A percentile compares a stretch with the other conserved stretches of the same genome.
These are phyloP conservation scores for Herpotrichia juniperi DNA, from an alignment of 2,329 filamentous ascomycete genomes.

Conservation along the genomic window DNA sequence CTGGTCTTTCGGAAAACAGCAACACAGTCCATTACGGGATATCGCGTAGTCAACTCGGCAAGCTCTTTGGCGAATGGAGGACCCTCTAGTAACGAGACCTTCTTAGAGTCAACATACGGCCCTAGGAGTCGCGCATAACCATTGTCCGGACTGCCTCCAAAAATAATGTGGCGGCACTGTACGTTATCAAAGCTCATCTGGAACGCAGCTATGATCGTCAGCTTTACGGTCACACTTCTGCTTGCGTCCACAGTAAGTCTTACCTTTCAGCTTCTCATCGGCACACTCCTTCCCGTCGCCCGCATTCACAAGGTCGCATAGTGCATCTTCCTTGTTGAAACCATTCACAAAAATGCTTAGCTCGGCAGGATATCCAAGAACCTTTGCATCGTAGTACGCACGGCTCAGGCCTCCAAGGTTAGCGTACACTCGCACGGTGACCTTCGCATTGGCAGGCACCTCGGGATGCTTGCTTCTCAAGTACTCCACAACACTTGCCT, in stretches of 20 bases:
- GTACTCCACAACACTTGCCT: neutral
- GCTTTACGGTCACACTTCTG: conserved; percentile 9
- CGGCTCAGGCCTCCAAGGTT: conserved; percentile 46
- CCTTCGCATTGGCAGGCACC: conserved; percentile 16
- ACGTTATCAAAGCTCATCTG: conserved; percentile 26
- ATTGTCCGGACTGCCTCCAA: conserved; percentile 52
- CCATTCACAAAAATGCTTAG: conserved; percentile 48
- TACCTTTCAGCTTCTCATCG: conserved; percentile 51
- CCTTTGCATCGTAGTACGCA: conserved; percentile 36
- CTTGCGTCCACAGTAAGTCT: conserved; percentile 18
- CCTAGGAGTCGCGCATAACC: conserved; percentile 51
- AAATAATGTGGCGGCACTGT: conserved; percentile 50
- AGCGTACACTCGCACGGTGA: conserved; percentile 44
- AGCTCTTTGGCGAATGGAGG: conserved; percentile 48
- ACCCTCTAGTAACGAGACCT: conserved; percentile 48
- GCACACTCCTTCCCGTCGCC: conserved; percentile 52
- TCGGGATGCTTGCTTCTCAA: neutral
- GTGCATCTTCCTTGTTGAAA: conserved; percentile 47
- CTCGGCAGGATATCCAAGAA: conserved; percentile 27
- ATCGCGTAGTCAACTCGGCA: neutral
- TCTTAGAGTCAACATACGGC: conserved; percentile 32
- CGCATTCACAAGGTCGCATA: conserved; percentile 51
- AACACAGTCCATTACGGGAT: too few relatives aligned
- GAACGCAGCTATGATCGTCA: conserved; percentile 26
- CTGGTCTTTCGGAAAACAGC: too few relatives aligned